Base-by-base conservation (phyloP, 495 filamentous ascomycete genomes). In the Xylaria castorea region DNA sequence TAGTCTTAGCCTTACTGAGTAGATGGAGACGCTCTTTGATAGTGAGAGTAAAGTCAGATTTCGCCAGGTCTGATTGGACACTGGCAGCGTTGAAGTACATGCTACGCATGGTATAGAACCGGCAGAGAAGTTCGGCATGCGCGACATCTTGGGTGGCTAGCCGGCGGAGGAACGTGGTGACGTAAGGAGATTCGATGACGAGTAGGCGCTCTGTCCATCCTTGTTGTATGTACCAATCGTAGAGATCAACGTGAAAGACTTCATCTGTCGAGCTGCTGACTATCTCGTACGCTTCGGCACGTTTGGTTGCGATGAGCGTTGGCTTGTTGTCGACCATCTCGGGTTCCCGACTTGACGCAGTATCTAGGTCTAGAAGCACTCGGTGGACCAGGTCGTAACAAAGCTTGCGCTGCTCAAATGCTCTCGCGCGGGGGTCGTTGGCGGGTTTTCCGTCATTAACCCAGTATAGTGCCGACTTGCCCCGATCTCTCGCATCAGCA, bases 181-280 rank as follows among this genome's bases (percentile, higher is more conserved):
- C 93, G 76, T 92, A 93, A 0, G 90, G 87, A 16, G 96, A 97
- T 66, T 93, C 85, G 48, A 94, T 92, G 60, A 91, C 89, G 11
- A 99, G 89, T 48, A 99, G 86, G 5, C 93, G 91, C 66, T 98
- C 93, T 34, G 85, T 91, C 89, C 92, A 93, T 46, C 91, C 91
- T 77, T 94, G 91, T 44, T 86, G 81, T 53, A 97, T 87, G 80
- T 98, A 98, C 97, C 97, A 99, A 71, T 98, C 96, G 78, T 98
- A 99, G 65, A 99, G 86, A 74, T 94, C 91, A 36, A 93, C 95
- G 80, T 98, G 89, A 82, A 98, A 99, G 1, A 97, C 90, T 74
- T 97, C 93, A 74, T 99, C 96, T 11, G 88, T 85, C 0, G 95
- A 97, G 60, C 86, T 89, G 76, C 96, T 91, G 76, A 98, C 92